Percentiles rank a stretch among this genome's conserved stretches.
Conservation (phyloP, 108 stramenopile genomes). For the Aurantiochytrium sp. region DNA sequence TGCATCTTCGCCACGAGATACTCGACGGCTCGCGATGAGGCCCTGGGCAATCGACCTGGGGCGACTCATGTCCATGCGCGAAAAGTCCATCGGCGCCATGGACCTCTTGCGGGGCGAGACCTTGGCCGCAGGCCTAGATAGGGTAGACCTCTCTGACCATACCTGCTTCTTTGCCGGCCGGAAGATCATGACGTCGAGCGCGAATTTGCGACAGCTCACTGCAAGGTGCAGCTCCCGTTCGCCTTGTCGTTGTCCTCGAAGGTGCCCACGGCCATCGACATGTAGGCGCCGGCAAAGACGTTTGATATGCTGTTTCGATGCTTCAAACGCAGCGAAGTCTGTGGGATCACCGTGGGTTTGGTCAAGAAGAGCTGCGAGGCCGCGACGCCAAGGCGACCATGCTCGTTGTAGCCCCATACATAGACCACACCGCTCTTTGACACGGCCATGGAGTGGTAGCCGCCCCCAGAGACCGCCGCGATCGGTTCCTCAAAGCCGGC, state of each 20-base stretch:
- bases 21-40: too few relatives aligned
- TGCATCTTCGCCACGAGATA: too few relatives aligned
- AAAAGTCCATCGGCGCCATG: too few relatives aligned
- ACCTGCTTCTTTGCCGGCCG: too few relatives aligned
- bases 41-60: too few relatives aligned
- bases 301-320: neutral
- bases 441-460: constrained; percentile 5
- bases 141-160: too few relatives aligned
- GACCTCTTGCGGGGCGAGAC: too few relatives aligned
- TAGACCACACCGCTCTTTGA: neutral
- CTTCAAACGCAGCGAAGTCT: neutral
- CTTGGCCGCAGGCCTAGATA: too few relatives aligned
- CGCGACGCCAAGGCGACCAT: neutral
- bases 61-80: too few relatives aligned
- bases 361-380: neutral
- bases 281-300: neutral
- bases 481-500: neutral
- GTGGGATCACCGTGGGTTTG: neutral
- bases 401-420: constrained; percentile 13
- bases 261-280: neutral
- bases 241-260: too few relatives aligned
- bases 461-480: neutral
- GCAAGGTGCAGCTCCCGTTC: neutral
- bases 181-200: too few relatives aligned
- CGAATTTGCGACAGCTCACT: neutral